phyloP scores from a whole-genome alignment of 768 basidiomycete genomes.

The Porphyrellus cyaneotinctus region DNA sequence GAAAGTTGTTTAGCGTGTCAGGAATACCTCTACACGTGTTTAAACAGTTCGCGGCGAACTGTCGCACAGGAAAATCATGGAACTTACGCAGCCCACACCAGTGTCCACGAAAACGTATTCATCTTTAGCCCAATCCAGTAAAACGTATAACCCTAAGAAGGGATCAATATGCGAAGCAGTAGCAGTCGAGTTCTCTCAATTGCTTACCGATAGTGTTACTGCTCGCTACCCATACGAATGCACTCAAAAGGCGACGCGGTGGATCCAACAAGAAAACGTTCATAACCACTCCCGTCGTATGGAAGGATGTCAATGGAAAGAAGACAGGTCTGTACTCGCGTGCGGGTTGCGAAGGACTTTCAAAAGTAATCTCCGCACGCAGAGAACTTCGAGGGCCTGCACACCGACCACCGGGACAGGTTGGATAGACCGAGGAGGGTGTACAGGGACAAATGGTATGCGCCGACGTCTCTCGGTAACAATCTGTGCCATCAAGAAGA shows the following conservation, averaged over 20 bases:
- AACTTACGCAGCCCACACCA: slow-evolving; percentile 63
- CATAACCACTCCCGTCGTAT: slow-evolving; percentile 67
- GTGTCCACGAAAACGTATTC: slow-evolving; percentile 74
- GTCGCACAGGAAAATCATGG: not conserved
- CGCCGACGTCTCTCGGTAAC: slow-evolving; percentile 13
- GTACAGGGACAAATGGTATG: slow-evolving; percentile 1
- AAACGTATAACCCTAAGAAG: slow-evolving; percentile 57
- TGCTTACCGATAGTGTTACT: slow-evolving; percentile 33
- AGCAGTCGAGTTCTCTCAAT: not conserved
- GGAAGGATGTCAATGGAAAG: slow-evolving; percentile 57
- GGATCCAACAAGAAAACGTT: slow-evolving; percentile 75
- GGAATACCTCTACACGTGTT: not conserved
- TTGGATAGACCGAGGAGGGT: slow-evolving; percentile 4
- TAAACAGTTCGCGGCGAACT: slow-evolving; percentile 5
- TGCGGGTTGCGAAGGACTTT: slow-evolving; percentile 6
- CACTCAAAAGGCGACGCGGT: slow-evolving; percentile 52
- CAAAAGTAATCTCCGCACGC: slow-evolving; percentile 10
- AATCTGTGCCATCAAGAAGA: slow-evolving; percentile 16
- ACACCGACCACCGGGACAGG: slow-evolving; percentile 4
- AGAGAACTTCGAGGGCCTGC: slow-evolving; percentile 1
- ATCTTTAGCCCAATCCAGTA: slow-evolving; percentile 61
- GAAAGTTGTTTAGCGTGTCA: not conserved
- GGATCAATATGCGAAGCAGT: not conserved
- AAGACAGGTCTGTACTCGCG: slow-evolving; percentile 43
- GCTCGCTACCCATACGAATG: slow-evolving; percentile 63